phyloP scores from a whole-genome alignment of 2,329 filamentous ascomycete species.

The Penicillium expansum region DNA sequence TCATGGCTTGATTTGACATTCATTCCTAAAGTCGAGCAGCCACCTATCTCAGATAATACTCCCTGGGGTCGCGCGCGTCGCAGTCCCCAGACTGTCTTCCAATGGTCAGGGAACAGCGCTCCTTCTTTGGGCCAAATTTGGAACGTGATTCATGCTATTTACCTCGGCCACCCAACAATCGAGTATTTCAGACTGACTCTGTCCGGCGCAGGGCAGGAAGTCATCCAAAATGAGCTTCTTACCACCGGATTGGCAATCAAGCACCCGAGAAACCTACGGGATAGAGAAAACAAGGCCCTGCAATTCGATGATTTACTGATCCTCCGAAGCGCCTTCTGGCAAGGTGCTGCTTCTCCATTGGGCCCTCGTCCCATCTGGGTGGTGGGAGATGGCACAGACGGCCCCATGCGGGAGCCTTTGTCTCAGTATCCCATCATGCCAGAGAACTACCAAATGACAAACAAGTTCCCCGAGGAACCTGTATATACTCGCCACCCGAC shows the following conservation, averaged over 20 bases:
- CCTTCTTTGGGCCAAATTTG: constrained; percentile 49
- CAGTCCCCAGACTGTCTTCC: constrained; percentile 42
- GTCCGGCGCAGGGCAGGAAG: constrained; percentile 32
- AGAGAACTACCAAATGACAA: constrained; percentile 46
- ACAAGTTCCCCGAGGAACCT: constrained; percentile 47
- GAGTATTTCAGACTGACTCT: constrained; percentile 48
- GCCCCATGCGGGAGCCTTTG: constrained; percentile 22
- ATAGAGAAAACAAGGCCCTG: constrained; percentile 16
- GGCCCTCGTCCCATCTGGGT: constrained; percentile 64
- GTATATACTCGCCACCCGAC: constrained; percentile 67
- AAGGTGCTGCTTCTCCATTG: constrained; percentile 66
- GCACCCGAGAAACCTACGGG: constrained; percentile 22
- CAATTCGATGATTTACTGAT: constrained; percentile 44
- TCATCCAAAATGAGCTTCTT: constrained; percentile 43
- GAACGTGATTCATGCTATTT: constrained; percentile 48
- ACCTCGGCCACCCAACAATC: constrained; percentile 43
- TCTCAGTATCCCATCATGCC: constrained; percentile 32
- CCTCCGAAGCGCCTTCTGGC: constrained; percentile 62
- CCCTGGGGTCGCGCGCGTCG: constrained; percentile 47
- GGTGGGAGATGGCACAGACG: constrained; percentile 43
- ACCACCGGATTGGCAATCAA: constrained; percentile 30
- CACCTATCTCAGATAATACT: constrained; percentile 26
- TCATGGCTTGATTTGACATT: constrained; percentile 39
- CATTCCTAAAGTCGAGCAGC: constrained; percentile 15
- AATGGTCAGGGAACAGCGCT: constrained; percentile 38